Percentiles rank a stretch among this genome's conserved stretches.
These are phyloP conservation scores for Aspergillus olivimuriae DNA, from an alignment of 495 filamentous ascomycete genomes.

Conservation along the genomic window DNA sequence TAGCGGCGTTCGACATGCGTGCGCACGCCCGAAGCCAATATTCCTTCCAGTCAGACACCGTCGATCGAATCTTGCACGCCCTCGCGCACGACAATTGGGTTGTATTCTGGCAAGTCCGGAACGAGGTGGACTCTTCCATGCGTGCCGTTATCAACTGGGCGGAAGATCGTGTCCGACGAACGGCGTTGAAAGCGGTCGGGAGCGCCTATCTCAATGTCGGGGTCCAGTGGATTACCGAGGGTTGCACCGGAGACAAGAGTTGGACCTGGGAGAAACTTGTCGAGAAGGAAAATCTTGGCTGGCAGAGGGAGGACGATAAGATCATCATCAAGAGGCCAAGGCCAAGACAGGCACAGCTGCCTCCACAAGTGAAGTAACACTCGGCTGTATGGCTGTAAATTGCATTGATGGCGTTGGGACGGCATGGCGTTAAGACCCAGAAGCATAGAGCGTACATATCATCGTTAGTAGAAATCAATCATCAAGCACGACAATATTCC, in stretches of 20 bases:
- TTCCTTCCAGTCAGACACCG: constrained; percentile 49
- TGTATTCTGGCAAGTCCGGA: constrained; percentile 64
- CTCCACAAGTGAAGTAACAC: constrained; percentile 14
- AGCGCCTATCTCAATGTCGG: constrained; percentile 72
- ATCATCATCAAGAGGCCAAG: constrained; percentile 63
- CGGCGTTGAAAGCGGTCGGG: constrained; percentile 78
- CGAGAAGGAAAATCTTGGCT: constrained; percentile 63
- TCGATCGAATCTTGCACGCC: constrained; percentile 62
- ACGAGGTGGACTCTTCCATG: constrained; percentile 68
- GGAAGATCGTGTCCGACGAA: constrained; percentile 59
- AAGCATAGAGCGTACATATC: neutral
- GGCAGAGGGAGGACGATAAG: constrained; percentile 64
- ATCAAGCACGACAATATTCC: no score
- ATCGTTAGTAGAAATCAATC: no score
- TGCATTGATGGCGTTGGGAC: constrained; percentile 12
- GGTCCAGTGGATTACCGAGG: constrained; percentile 38
- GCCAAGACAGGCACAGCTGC: constrained; percentile 20
- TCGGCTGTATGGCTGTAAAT: neutral
- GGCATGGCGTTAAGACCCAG: constrained; percentile 10
- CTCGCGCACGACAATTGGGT: constrained; percentile 78
- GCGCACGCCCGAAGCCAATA: constrained; percentile 41
- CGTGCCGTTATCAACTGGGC: constrained; percentile 74
- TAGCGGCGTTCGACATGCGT: constrained; percentile 60
- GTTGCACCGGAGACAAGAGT: constrained; percentile 50
- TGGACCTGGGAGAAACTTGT: constrained; percentile 68